phyloP scores from a whole-genome alignment of 2,329 filamentous ascomycete species.

The Penicillium olsonii region DNA sequence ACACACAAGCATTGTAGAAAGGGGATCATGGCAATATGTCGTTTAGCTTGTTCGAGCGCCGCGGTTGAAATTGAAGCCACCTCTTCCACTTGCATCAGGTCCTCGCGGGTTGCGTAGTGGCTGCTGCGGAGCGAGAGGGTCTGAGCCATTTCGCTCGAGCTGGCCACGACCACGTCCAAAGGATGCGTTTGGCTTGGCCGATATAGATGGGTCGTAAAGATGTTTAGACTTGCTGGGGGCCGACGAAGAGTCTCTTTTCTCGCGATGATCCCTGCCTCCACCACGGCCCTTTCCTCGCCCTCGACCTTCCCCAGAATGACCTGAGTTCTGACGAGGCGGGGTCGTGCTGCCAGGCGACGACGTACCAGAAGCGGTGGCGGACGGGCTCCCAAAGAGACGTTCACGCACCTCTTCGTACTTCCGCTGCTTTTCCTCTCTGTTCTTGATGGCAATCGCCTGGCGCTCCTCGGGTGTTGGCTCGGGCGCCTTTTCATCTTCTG shows the following conservation, averaged over 20 bases:
- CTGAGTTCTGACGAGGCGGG: constrained; percentile 54
- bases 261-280: constrained; percentile 45
- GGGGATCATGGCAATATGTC: constrained; percentile 12
- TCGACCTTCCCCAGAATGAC: constrained; percentile 34
- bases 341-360: constrained; percentile 65
- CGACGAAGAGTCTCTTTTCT: constrained; percentile 45
- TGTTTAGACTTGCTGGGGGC: constrained; percentile 52
- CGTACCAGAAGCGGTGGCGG: constrained; percentile 51
- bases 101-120: constrained; percentile 74
- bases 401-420: constrained; percentile 87
- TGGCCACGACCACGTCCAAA: constrained; percentile 47
- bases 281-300: constrained; percentile 53
- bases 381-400: constrained; percentile 73
- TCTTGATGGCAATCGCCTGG: constrained; percentile 72
- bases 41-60: constrained; percentile 51
- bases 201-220: constrained; percentile 76
- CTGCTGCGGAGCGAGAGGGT: constrained; percentile 49
- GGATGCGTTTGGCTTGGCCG: constrained; percentile 62
- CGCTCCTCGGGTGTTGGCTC: constrained; percentile 75
- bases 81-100: constrained; percentile 74
- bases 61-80: constrained; percentile 74
- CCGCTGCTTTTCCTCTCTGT: constrained; percentile 85
- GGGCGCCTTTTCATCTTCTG: constrained; percentile 64
- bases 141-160: constrained; percentile 43
- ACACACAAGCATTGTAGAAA: background rate